Conservation (phyloP, 768 basidiomycete species). For the Asterophora lycoperdoides region DNA sequence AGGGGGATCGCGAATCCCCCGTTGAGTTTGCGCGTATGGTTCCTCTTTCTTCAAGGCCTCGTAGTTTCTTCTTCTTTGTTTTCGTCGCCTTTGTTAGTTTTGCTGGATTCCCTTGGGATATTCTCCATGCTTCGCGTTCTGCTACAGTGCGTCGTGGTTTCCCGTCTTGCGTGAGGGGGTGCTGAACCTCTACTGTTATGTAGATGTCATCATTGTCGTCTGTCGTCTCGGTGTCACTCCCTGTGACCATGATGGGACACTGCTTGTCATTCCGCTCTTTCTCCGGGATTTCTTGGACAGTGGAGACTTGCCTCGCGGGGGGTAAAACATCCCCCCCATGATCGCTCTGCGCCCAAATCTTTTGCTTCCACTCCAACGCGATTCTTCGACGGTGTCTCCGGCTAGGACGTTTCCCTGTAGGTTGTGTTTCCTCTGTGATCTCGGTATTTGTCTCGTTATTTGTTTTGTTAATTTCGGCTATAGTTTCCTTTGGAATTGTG, state of each 20-base stretch:
- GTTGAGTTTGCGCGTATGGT: too few relatives aligned
- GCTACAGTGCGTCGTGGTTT: background rate
- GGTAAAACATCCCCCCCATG: background rate
- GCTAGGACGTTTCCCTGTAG: background rate
- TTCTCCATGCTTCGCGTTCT: background rate
- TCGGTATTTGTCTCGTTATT: background rate
- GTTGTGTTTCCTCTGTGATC: background rate
- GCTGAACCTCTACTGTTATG: background rate
- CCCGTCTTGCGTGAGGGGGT: background rate
- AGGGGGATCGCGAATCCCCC: too few relatives aligned
- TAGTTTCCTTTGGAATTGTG: too few relatives aligned
- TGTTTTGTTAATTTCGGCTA: too few relatives aligned
- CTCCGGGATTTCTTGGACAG: too few relatives aligned
- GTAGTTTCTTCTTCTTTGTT: background rate
- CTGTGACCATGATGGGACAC: background rate
- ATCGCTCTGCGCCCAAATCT: background rate
- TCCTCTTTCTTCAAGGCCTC: too few relatives aligned
- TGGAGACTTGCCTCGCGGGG: background rate
- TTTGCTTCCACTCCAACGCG: background rate
- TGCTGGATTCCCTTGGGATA: background rate
- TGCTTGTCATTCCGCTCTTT: background rate
- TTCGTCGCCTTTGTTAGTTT: background rate
- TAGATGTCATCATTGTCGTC: background rate
- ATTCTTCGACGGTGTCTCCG: background rate
- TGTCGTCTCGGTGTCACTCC: background rate